Base-by-base conservation (phyloP, 345 rosid genomes). In the Aethionema arabicum region DNA sequence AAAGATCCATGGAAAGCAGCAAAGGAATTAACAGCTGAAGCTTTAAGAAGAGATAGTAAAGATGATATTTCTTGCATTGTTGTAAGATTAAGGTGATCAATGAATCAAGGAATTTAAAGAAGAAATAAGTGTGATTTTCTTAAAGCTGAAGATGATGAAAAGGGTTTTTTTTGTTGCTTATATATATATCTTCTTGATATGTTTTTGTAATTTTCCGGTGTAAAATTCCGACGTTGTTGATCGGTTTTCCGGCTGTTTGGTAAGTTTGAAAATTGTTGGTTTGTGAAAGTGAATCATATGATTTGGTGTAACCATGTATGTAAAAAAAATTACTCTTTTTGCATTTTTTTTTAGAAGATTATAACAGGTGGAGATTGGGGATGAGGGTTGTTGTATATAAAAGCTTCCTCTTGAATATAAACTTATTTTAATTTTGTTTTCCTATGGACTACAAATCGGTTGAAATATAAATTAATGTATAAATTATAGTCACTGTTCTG, bases 51-150 rank as follows among this genome's bases (percentile, higher is more conserved):
- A 77, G 90, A 79, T 1, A 84, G 88, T 37, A 84, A 78, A 79
- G 95, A 87, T 45, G 95, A 87, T 40, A 87, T 87, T 33, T 87
- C 95, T 49, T 87, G 95, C 30, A 80, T 87, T 0, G 90, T 87
- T 6, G 75, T 86, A 60, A 86, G 83, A 67, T 80, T 86, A 65
- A 77, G 82, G 68, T 75, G 74, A 72, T 82, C 66, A 69, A 63
- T 11, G 7, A 58, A 46, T 15, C n/a, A n/a, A n/a, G 50, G 43
- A 50, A 42, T 10, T 10, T 42, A 59, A 68, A 47, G 37, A 13
- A 32, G 54, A 53, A 54, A 32, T 48, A 61, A 27, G 74, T 70
- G 62, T 63, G 68, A 40, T 7, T 8, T 3, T 61, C 30, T n/a
- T 53, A 63, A 38, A 58, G 50, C 56, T 61, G 74, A 63, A 56